Base-by-base conservation (phyloP, 139 green algal species). In the Penium margaritaceum region DNA sequence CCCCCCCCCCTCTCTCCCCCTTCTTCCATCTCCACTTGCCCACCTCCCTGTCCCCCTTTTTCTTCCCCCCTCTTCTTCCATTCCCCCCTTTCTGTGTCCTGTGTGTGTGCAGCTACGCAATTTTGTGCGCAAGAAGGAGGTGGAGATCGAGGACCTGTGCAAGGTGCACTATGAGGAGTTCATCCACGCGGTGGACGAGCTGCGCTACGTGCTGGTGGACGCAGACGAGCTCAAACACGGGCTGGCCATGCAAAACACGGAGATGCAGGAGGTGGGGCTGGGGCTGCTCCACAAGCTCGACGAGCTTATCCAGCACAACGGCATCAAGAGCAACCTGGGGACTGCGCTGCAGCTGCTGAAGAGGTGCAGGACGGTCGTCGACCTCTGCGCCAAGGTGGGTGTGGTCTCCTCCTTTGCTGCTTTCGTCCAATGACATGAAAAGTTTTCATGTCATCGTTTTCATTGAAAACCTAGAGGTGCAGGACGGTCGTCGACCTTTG, bases 71-170 rank as follows among this genome's bases (percentile, higher is more conserved):
- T n/a, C n/a, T n/a, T n/a, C n/a, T n/a, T n/a, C n/a, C n/a, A n/a
- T n/a, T n/a, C n/a, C n/a, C n/a, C n/a, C n/a, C n/a, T n/a, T n/a
- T n/a, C n/a, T n/a, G n/a, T n/a, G n/a, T n/a, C n/a, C n/a, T n/a
- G n/a, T n/a, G n/a, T n/a, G n/a, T n/a, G n/a, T n/a, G 43, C 34
- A 63, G 71, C 71, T 78, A 27, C 63, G 63, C 24, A 46, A 12
- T 21, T 76, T 78, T 14, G 64, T 67, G 62, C 68, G 68, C 27
- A 67, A 67, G 27, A 78, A 78, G 63, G 71, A 78, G 63, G 43
- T 39, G 29, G 73, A 80, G 67, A 80, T 80, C n/a, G 73, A 80
- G 67, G 66, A 80, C 21, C 67, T 80, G 29, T 80, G 73, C 73
- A 61, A 69, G 47, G 38, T 54, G 38, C 73, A 80, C 51, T 80